Base-by-base conservation (phyloP, 2,329 filamentous ascomycete species). In the Alternaria consortialis region DNA sequence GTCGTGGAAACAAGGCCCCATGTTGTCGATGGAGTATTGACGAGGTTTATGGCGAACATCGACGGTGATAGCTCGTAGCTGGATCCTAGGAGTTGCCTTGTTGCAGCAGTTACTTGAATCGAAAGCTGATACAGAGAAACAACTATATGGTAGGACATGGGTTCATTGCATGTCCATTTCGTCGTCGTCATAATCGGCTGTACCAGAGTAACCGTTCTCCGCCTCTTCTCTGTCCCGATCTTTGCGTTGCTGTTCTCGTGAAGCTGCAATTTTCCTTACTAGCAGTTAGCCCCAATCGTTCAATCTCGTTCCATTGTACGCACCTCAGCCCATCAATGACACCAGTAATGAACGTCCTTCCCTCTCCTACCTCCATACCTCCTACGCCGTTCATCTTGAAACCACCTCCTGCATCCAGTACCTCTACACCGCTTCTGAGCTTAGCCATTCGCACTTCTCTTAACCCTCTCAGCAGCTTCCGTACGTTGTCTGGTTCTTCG, bases 341-440 rank as follows among this genome's bases (percentile, higher is more conserved):
- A 1, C 91, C 92, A 1, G 88, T 84, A 63, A 98, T 88, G 74
- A 97, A 97, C 0, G 88, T 90, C 71, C 94, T 86, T 56, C 89
- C 91, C 81, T 98, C 94, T 0, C 91, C 90, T 48, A 98, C 84
- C 82, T 99, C 95, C 90, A 98, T 93, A 2, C 92, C 92, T 2
- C 95, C 95, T 0, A 98, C 91, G 23, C 94, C 94, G 50, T 89
- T 90, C 75, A 91, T 82, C 58, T 91, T 87, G n/a, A 94, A 89
- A 23, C 89, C 88, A 4, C 88, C 88, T 8, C 86, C 90, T 20
- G 86, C 87, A 70, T 93, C 91, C 51, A 97, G 80, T 39, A 88
- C 86, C 37, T 88, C 86, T 13, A 92, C 89, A 64, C 90, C 91
- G 36, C 87, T 88, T 63, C 93, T 84, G 84, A 97, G 89, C 83